Percentiles rank a stretch among this genome's conserved stretches.
These are phyloP conservation scores for Candida xyloterini DNA, from an alignment of 805 yeast species.

Conservation along the genomic window DNA sequence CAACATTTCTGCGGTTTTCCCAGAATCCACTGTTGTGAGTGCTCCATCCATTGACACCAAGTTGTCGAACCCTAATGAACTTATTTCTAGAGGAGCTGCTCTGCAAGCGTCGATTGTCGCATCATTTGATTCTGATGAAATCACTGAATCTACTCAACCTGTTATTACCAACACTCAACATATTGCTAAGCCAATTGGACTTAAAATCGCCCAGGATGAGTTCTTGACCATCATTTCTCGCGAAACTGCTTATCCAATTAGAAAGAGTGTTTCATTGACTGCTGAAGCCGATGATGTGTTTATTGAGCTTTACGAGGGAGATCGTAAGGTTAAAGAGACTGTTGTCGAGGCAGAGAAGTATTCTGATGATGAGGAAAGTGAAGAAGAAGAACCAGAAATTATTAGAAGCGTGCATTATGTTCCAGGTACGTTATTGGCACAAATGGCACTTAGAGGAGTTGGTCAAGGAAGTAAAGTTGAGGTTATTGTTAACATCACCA, in stretches of 20 bases:
- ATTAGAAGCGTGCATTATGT: slow-evolving; percentile 69
- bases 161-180: slow-evolving; percentile 88
- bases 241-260: slow-evolving; percentile 89
- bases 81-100: slow-evolving; percentile 92
- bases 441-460: slow-evolving; percentile 70
- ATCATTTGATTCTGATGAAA: slow-evolving; percentile 78
- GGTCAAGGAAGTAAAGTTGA: slow-evolving; percentile 66
- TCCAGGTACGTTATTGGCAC: slow-evolving; percentile 74
- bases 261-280: slow-evolving; percentile 64
- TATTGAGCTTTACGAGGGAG: slow-evolving; percentile 80
- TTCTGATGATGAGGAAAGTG: slow-evolving; percentile 48
- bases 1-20: slow-evolving; percentile 72
- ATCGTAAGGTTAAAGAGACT: slow-evolving; percentile 77
- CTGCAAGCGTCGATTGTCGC: slow-evolving; percentile 88
- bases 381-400: slow-evolving; percentile 90
- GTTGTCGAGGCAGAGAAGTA: slow-evolving; percentile 65
- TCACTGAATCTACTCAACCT: slow-evolving; percentile 76
- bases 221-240: slow-evolving; percentile 72
- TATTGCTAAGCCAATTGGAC: slow-evolving; percentile 77
- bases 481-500: slow-evolving; percentile 60
- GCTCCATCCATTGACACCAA: slow-evolving; percentile 78
- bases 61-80: slow-evolving; percentile 84
- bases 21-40: slow-evolving; percentile 68
- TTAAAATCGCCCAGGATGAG: slow-evolving; percentile 65
- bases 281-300: slow-evolving; percentile 61